Conservation (phyloP, 257 asterid species). For the Jasminum sambac region DNA sequence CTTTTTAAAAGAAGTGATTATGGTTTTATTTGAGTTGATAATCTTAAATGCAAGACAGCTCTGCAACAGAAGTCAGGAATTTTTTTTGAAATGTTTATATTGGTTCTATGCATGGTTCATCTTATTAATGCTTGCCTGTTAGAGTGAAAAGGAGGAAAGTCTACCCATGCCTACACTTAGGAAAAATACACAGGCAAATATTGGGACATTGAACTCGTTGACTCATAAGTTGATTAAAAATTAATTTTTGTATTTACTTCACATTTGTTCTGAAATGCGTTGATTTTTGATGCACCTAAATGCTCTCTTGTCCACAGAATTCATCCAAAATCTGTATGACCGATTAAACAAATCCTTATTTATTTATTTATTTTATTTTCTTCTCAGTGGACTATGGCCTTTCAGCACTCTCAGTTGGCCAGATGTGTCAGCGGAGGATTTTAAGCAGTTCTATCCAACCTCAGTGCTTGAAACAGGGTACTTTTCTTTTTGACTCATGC, state of each 20-base stretch:
- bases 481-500: slow-evolving; percentile 20
- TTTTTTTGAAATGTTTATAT: neutral
- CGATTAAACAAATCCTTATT: slow-evolving; percentile 26
- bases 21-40: neutral
- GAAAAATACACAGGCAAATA: neutral
- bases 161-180: neutral
- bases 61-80: neutral
- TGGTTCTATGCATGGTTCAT: neutral
- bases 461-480: slow-evolving; percentile 98
- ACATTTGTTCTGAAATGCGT: neutral
- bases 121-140: neutral
- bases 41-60: neutral
- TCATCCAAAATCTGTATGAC: slow-evolving; percentile 15
- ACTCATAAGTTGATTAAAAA: neutral
- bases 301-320: slow-evolving; percentile 1
- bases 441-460: slow-evolving; percentile 83
- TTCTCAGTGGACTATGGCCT: slow-evolving; percentile 87
- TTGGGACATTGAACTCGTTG: neutral
- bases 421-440: slow-evolving; percentile 76
- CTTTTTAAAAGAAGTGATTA: neutral
- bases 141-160: neutral
- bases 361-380: too few relatives aligned
- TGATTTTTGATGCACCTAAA: slow-evolving; percentile 8
- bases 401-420: slow-evolving; percentile 99
- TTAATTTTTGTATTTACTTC: neutral